A percentile compares a stretch with the other conserved stretches of the same genome.
Evolutionary conservation across 2,329 filamentous ascomycete species (phyloP).

Genomic region (Cadophora sp.): DNA sequence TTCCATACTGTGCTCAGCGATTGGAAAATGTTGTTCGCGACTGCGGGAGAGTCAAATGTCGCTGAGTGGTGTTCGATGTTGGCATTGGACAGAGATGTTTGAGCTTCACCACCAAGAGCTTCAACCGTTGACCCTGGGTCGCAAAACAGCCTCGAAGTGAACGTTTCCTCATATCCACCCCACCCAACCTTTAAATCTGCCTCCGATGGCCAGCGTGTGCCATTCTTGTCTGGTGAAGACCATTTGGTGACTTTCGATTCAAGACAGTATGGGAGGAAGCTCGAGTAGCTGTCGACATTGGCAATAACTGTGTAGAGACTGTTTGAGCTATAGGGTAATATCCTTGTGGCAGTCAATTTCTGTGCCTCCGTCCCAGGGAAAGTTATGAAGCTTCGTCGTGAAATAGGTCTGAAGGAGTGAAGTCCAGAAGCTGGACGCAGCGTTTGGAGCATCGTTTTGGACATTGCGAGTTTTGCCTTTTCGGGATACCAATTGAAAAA

Average conservation of each 20-base stretch:
- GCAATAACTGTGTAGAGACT: conserved; percentile 86
- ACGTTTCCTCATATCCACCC: conserved; percentile 82
- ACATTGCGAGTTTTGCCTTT: conserved; percentile 29
- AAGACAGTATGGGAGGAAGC: conserved; percentile 92
- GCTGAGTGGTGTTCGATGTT: conserved; percentile 51
- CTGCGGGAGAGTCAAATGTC: conserved; percentile 46
- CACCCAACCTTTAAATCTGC: conserved; percentile 87
- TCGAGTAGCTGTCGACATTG: conserved; percentile 82
- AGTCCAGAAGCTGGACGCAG: conserved; percentile 33
- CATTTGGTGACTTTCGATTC: conserved; percentile 78
- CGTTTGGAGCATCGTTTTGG: conserved; percentile 37
- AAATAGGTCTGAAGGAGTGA: conserved; percentile 26
- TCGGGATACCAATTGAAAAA: neutral
- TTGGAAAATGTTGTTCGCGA: conserved; percentile 64
- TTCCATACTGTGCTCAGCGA: conserved; percentile 75
- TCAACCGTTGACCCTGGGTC: conserved; percentile 76
- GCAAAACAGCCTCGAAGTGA: conserved; percentile 81
- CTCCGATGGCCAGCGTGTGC: conserved; percentile 68
- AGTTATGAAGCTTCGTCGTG: conserved; percentile 49
- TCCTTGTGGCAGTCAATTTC: conserved; percentile 74
- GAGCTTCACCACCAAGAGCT: conserved; percentile 69
- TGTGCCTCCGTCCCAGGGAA: conserved; percentile 55
- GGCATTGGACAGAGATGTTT: conserved; percentile 51
- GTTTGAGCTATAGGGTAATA: conserved; percentile 74
- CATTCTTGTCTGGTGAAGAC: conserved; percentile 59